Base-by-base conservation (phyloP, 2,329 filamentous ascomycete species). In the Zasmidium citrigriseum region DNA sequence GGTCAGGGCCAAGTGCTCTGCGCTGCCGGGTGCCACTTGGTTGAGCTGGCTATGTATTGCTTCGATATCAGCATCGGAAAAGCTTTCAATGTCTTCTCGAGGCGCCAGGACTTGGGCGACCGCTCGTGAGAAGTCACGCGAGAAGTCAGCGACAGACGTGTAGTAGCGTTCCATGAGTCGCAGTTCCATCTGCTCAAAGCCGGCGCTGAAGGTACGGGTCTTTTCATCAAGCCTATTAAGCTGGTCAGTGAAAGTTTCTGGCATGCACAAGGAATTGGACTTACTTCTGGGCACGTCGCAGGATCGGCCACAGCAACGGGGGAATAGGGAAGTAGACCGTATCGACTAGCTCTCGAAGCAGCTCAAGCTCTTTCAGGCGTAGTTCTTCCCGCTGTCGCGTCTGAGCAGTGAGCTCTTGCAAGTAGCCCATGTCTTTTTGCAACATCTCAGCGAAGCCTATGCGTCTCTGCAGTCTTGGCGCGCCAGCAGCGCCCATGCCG, bases 301-400 rank as follows among this genome's bases (percentile, higher is more conserved):
- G 80, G 24, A 95, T 88, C 3, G 90, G 89, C 69, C 83, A 83
- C 21, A 99, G 82, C 52, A 96, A 77, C 67, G 87, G 87, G 56
- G 88, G 84, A 14, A 97, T 85, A 0, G 95, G 95, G 66, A 98
- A 97, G 76, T 98, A 99, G 67, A 96, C 89, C 34, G 86, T 89
- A 72, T 98, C 89, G 25, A 98, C 85, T 69, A 96, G 88, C 60
- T 88, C 86, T 65, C 86, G 86, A 67, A 98, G 84, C 51, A 92
- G 80, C 70, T 90, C 85, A 14, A 87, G 87, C 57, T 90, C 88
- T 60, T 91, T 85, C 21, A 96, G 79, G 74, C 96, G 96, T 64
- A 86, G 78, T 49, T 81, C 80, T 74, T 98, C 95, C 52, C 93
- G 86, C 72, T 88, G 80, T 64, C 90, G 90, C 38, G 95, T 79